Evolutionary conservation across 495 filamentous ascomycete species (phyloP).

Genomic region (Tricharina praecox): DNA sequence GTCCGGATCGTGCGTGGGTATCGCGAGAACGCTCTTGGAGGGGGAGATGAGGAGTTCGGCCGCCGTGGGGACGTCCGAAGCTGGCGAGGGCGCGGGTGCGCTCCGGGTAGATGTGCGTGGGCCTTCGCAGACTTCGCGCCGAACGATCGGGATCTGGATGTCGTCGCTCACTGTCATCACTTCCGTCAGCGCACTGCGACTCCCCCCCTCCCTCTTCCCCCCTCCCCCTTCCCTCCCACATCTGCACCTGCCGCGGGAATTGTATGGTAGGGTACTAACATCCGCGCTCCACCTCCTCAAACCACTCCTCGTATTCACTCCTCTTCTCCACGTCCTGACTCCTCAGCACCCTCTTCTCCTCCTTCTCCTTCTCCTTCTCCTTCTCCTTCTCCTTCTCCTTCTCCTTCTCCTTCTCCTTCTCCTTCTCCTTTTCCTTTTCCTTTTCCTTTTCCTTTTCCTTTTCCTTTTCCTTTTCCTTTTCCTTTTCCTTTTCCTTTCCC

Average conservation of each 20-base stretch:
- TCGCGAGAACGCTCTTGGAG: background rate
- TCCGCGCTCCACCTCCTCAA: slow-evolving; percentile 13
- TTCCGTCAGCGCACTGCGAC: too few species aligned
- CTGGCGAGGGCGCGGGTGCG: too few species aligned
- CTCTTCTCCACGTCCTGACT: slow-evolving; percentile 19
- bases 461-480: too few species aligned
- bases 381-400: too few species aligned
- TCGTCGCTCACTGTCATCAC: slow-evolving; percentile 13
- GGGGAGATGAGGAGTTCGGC: background rate
- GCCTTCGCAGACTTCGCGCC: background rate
- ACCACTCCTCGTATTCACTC: slow-evolving; percentile 22
- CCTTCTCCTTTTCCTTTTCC: too few species aligned
- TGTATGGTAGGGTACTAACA: too few species aligned
- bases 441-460: too few species aligned
- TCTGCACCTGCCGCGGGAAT: too few species aligned
- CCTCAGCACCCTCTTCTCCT: slow-evolving; percentile 23
- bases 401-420: too few species aligned
- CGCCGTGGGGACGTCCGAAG: background rate
- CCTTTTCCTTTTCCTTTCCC: too few species aligned
- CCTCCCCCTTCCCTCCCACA: too few species aligned
- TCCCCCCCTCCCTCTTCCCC: too few species aligned
- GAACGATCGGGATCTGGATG: background rate
- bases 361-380: slow-evolving; percentile 20
- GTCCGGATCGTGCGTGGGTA: background rate
- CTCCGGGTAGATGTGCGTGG: background rate